These are phyloP conservation scores for Neurospora sp. DNA, from an alignment of 495 filamentous ascomycete genomes.

Conservation along the genomic window DNA sequence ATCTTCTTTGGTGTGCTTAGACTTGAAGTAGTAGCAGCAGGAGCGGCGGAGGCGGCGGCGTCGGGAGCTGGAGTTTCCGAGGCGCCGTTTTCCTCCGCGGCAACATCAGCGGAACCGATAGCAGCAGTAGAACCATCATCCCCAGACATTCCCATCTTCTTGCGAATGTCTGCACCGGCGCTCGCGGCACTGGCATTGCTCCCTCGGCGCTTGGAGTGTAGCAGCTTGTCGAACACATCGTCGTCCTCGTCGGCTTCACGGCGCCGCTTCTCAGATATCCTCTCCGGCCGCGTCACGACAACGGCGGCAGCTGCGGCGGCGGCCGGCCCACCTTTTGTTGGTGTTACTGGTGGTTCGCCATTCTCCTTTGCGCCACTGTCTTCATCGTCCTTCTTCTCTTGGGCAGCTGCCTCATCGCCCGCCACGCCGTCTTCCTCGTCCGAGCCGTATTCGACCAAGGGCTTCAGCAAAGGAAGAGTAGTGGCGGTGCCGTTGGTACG, in stretches of 20 bases:
- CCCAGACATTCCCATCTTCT: constrained; percentile 17
- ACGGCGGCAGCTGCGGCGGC: constrained; percentile 22
- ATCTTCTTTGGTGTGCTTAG: constrained; percentile 29
- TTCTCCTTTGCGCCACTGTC: constrained; percentile 8
- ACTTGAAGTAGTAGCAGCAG: background rate
- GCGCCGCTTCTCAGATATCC: constrained; percentile 74
- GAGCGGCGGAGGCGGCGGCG: background rate
- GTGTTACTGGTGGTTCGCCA: constrained; percentile 6
- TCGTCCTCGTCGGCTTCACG: constrained; percentile 82
- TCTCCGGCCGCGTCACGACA: constrained; percentile 50
- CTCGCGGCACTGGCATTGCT: constrained; percentile 22
- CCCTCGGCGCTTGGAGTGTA: constrained; percentile 57
- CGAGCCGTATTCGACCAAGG: constrained; percentile 83
- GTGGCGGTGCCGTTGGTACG: constrained; percentile 37
- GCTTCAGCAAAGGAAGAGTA: constrained; percentile 37
- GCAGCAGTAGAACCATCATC: constrained; percentile 12
- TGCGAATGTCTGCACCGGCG: constrained; percentile 4
- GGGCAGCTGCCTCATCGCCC: constrained; percentile 31
- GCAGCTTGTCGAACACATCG: constrained; percentile 67
- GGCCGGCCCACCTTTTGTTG: constrained; percentile 14
- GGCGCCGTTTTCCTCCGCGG: constrained; percentile 1
- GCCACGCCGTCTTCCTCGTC: constrained; percentile 62
- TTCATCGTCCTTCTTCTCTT: constrained; percentile 6
- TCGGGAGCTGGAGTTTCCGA: constrained; percentile 16
- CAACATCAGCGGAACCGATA: background rate